Evolutionary conservation across 345 rosid genomes (phyloP).

Genomic region (Iberis pinnata): DNA sequence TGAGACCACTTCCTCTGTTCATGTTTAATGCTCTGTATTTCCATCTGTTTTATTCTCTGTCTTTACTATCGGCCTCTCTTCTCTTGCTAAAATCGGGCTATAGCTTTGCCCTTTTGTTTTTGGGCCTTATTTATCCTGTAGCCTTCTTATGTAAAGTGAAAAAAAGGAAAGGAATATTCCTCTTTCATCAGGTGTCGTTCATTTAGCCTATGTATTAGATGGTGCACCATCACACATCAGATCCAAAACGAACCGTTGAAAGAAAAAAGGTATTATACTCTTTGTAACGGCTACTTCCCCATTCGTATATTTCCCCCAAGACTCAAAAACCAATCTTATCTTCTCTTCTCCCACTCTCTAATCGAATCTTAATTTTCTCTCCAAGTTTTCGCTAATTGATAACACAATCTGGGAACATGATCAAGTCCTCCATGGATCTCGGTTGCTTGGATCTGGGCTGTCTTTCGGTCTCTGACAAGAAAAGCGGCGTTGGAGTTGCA

Average conservation of each 20-base stretch:
- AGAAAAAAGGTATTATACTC: background rate
- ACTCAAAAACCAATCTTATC: slow-evolving; percentile 3
- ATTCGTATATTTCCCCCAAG: slow-evolving; percentile 14
- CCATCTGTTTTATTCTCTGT: no score
- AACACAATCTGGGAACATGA: slow-evolving; percentile 13
- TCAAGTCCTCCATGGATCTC: slow-evolving; percentile 46
- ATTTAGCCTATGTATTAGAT: no score
- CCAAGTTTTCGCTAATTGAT: background rate
- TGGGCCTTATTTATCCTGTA: no score
- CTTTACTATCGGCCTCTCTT: no score
- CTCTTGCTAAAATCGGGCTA: no score
- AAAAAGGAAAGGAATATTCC: no score
- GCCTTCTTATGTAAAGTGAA: no score
- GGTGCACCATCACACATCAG: slow-evolving; percentile 9
- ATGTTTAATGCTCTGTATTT: no score
- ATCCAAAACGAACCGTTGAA: slow-evolving; percentile 20
- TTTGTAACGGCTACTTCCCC: slow-evolving; percentile 29
- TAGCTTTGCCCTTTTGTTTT: no score
- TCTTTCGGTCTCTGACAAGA: slow-evolving; percentile 38
- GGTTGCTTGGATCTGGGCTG: slow-evolving; percentile 70
- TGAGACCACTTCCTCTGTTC: no score
- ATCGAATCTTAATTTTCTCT: slow-evolving; percentile 3
- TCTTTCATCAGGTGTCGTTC: no score
- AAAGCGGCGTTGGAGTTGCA: slow-evolving; percentile 21
- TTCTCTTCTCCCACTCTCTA: background rate